Percentiles rank a stretch among this genome's conserved stretches.
Conservation (phyloP, 495 filamentous ascomycete genomes). For the Penicillium ochrochloron region DNA sequence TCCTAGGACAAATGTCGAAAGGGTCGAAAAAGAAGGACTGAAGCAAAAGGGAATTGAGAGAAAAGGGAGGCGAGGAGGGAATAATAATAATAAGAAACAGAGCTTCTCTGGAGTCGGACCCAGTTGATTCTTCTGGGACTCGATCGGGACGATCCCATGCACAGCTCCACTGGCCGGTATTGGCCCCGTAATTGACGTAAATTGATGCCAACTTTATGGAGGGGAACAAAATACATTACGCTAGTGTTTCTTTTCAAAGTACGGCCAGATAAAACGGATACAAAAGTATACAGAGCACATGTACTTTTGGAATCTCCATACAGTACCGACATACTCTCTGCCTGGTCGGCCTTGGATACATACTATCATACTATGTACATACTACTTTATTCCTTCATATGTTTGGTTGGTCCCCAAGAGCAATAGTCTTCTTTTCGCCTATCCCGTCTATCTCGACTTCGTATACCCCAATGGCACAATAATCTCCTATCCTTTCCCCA, state of each 20-base stretch:
- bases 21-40: conserved; percentile 29
- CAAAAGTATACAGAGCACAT: neutral
- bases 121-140: conserved; percentile 35
- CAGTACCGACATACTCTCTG: neutral
- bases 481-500: neutral
- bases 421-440: neutral
- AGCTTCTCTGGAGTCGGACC: conserved; percentile 31
- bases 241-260: neutral
- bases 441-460: neutral
- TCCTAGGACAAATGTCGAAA: neutral
- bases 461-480: neutral
- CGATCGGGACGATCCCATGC: conserved; percentile 40
- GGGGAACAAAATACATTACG: neutral
- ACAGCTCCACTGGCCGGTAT: conserved; percentile 22
- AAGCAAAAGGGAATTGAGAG: conserved; percentile 25
- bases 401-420: no score
- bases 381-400: no score
- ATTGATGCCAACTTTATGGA: neutral
- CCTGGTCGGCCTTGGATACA: no score
- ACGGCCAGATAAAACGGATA: neutral
- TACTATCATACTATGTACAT: no score
- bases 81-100: conserved; percentile 23
- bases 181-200: conserved; percentile 9
- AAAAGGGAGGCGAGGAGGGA: conserved; percentile 23
- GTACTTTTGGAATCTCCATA: neutral